Percentiles rank a stretch among this genome's conserved stretches.
Conservation (phyloP, 331 rosid species). For the Quercus tomentella region DNA sequence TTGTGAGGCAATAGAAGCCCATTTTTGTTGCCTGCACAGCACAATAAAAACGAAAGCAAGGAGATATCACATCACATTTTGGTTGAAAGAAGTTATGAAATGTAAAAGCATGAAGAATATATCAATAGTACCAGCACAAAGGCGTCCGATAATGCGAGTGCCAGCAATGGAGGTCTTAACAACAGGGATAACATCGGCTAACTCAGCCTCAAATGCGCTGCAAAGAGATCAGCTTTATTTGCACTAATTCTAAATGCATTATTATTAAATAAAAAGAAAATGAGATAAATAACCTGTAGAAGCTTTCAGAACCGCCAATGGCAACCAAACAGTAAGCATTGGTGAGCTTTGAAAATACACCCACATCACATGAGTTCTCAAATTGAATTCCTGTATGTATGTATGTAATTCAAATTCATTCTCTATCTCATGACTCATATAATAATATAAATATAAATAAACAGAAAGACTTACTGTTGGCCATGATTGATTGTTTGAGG, state of each 20-base stretch:
- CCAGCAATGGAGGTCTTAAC: conserved; percentile 85
- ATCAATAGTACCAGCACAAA: conserved; percentile 67
- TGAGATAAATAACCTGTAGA: conserved; percentile 54
- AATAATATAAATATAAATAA: neutral
- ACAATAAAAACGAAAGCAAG: neutral
- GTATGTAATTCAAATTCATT: neutral
- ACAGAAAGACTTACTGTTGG: conserved; percentile 11
- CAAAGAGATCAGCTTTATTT: neutral
- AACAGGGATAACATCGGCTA: conserved; percentile 74
- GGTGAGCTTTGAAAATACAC: conserved; percentile 94
- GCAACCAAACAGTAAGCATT: conserved; percentile 96
- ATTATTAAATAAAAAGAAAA: neutral
- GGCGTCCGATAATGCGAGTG: conserved; percentile 88
- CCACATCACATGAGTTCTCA: conserved; percentile 86
- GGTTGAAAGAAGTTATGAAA: neutral
- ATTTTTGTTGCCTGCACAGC: conserved; percentile 74
- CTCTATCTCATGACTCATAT: neutral
- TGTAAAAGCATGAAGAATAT: neutral
- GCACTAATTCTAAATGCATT: neutral
- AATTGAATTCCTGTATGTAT: conserved; percentile 69
- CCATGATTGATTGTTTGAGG: neutral
- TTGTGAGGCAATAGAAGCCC: conserved; percentile 95
- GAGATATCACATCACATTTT: neutral
- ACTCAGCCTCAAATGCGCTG: conserved; percentile 74
- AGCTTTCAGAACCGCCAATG: conserved; percentile 93